Base-by-base conservation (phyloP, 805 yeast species). In the Saccharomycopsis selenospora region DNA sequence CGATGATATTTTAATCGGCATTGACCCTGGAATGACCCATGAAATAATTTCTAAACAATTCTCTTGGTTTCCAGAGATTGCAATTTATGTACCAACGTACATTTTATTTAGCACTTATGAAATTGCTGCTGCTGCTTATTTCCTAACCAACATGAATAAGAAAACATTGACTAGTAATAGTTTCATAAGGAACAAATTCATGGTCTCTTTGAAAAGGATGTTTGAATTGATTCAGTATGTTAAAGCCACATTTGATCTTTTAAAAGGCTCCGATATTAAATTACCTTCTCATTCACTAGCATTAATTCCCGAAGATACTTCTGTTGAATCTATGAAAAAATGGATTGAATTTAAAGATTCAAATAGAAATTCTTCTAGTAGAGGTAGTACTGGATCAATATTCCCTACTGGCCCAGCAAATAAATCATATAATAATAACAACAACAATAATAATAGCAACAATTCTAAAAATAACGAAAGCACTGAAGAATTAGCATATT, bases 31-130 rank as follows among this genome's bases (percentile, higher is more conserved):
- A 27, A 33, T 23, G 33, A 26, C 25, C 11, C 36, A 30, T 13
- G 36, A 41, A n/a, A 20, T 11, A 8, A 29, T 27, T 11, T 28
- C 14, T 13, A 29, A 40, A 26, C 43, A 43, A 14, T 49, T 47
- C 33, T 43, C 36, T 26, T 41, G 48, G 36, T 44, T 46, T 36
- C 33, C 47, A 18, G 49, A 46, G 17, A n/a, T 40, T 22, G 45
- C 46, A 5, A 42, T 43, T 18, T 49, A 26, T 14, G 23, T 42
- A 3, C 53, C 55, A 4, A 51, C 42, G 3, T 36, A 28, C 14
- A 18, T 52, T 11, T 36, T 52, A 23, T 52, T 25, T 36, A 52
- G 42, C 25, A 18, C 28, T 8, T 14, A 52, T 26, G 55, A 52
- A 30, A 20, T 52, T 2, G 53, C 53, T 4, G 55, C 55, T 6